phyloP scores from a whole-genome alignment of 768 basidiomycete genomes.

The Lentinula lateritia region DNA sequence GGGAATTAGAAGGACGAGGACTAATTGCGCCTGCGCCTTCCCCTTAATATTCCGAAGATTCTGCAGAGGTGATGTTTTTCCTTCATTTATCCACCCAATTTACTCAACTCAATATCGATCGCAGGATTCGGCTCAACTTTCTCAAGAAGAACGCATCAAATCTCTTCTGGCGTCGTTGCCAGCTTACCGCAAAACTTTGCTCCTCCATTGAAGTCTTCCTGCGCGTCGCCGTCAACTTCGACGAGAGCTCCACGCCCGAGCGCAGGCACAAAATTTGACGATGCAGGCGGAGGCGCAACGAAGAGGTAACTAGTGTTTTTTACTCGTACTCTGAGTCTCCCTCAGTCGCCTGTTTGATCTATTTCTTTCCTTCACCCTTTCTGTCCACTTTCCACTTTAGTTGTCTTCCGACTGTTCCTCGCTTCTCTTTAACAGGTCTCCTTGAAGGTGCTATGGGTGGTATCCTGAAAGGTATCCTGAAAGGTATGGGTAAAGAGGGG shows the following conservation, averaged over 20 bases:
- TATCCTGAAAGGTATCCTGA: constrained; percentile 41
- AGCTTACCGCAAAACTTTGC: constrained; percentile 73
- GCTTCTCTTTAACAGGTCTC: background rate
- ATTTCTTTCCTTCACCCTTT: background rate
- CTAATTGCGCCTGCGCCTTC: background rate
- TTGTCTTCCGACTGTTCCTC: background rate
- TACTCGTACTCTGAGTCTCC: background rate
- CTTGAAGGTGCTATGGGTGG: background rate
- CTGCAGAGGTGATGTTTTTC: background rate
- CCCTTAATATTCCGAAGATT: background rate
- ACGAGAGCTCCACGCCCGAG: constrained; percentile 76
- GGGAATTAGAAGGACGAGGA: constrained; percentile 32
- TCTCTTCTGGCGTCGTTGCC: constrained; percentile 46
- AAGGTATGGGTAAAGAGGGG: constrained; percentile 70
- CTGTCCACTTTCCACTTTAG: background rate
- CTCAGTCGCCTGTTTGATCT: background rate
- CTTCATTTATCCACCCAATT: background rate
- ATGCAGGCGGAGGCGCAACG: constrained; percentile 69
- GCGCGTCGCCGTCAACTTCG: constrained; percentile 82
- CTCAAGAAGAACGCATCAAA: background rate
- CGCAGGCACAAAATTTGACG: constrained; percentile 62
- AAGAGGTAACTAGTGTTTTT: constrained; percentile 28
- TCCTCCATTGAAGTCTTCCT: constrained; percentile 73
- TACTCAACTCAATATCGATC: background rate
- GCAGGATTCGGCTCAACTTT: background rate